Conservation (phyloP, 306 rosid species). For the Gastrolobium bilobum region DNA sequence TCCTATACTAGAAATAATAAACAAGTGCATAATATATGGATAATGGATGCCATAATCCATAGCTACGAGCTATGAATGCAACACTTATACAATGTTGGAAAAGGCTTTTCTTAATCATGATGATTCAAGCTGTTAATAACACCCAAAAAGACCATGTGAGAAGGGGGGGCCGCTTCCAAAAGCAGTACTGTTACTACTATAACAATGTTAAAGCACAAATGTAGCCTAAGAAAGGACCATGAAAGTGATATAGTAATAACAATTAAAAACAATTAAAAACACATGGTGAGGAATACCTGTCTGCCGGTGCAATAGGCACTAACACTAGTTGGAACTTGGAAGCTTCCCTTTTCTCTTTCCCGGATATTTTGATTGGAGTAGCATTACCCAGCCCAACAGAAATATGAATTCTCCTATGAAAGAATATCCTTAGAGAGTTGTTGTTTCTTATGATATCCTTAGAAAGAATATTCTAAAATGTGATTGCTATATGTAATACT, state of each 20-base stretch:
- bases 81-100: conserved; percentile 49
- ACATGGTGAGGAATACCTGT: conserved; percentile 37
- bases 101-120: conserved; percentile 49
- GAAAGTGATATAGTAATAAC: not conserved
- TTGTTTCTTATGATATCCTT: too few relatives aligned
- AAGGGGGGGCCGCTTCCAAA: conserved; percentile 5
- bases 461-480: too few relatives aligned
- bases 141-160: too few relatives aligned
- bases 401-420: too few relatives aligned
- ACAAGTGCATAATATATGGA: not conserved
- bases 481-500: too few relatives aligned
- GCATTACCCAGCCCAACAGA: not conserved
- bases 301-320: not conserved
- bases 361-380: not conserved
- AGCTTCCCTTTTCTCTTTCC: not conserved
- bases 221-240: conserved; percentile 28
- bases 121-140: conserved; percentile 29
- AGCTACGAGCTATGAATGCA: conserved; percentile 44
- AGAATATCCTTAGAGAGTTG: not conserved
- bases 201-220: conserved; percentile 24
- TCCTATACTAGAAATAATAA: conserved; percentile 7
- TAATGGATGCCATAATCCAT: conserved; percentile 33
- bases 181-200: not conserved
- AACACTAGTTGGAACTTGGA: not conserved
- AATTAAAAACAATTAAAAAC: not conserved